phyloP scores from a whole-genome alignment of 768 basidiomycete genomes.

The Coprinopsis sp. region DNA sequence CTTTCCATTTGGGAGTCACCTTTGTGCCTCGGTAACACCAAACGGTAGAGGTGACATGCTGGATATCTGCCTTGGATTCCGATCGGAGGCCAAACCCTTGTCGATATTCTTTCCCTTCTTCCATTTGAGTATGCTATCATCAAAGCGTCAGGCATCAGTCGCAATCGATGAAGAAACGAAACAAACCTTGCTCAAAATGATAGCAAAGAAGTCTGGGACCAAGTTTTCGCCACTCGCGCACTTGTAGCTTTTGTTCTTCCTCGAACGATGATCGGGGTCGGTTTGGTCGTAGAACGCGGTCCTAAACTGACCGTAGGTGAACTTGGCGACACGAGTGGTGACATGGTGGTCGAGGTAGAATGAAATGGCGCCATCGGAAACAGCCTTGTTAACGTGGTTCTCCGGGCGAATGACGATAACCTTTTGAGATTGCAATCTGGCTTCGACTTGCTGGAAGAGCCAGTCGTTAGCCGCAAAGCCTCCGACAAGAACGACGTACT shows the following conservation, averaged over 20 bases:
- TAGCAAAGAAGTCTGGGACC: conserved; percentile 37
- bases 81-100: conserved; percentile 7
- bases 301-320: conserved; percentile 46
- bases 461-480: conserved; percentile 49
- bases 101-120: conserved; percentile 40
- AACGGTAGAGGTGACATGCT: conserved; percentile 10
- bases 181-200: conserved; percentile 40
- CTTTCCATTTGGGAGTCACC: conserved; percentile 18
- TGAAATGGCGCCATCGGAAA: conserved; percentile 46
- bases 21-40: conserved; percentile 19
- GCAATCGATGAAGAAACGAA: neutral
- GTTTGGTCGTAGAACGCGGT: conserved; percentile 28
- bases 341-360: conserved; percentile 47
- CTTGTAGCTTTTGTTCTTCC: conserved; percentile 26
- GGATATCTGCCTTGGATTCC: conserved; percentile 10
- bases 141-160: neutral
- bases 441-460: conserved; percentile 36
- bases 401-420: conserved; percentile 41
- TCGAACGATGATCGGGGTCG: conserved; percentile 36
- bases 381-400: conserved; percentile 43
- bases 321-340: conserved; percentile 40
- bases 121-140: conserved; percentile 38
- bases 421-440: conserved; percentile 25
- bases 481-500: conserved; percentile 41
- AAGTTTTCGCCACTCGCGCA: conserved; percentile 36